Evolutionary conservation across 1,284 basidiomycete genomes (phyloP).

Genomic region (Boletellus dicymbophilus): DNA sequence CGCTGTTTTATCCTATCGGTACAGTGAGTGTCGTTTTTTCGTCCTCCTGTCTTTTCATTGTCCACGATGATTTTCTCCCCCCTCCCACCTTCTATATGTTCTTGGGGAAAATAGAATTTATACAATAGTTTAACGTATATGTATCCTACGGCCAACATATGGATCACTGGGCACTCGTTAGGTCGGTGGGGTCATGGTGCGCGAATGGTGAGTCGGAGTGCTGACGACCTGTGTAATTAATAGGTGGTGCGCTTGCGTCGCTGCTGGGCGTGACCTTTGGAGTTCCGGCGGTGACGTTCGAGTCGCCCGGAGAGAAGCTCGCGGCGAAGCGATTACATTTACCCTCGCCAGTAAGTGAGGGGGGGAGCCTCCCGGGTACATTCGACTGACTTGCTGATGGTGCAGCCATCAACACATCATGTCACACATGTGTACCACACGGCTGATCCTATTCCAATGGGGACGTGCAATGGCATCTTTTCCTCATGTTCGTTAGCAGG

Average conservation of each 20-base stretch:
- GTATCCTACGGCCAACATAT: slow-evolving; percentile 92
- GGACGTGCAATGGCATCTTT: slow-evolving; percentile 76
- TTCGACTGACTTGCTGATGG: background rate
- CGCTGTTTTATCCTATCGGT: slow-evolving; percentile 87
- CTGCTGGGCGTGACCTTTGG: slow-evolving; percentile 92
- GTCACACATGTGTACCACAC: slow-evolving; percentile 86
- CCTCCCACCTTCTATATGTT: no score
- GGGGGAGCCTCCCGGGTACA: no score
- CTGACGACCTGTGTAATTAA: background rate
- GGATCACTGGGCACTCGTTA: slow-evolving; percentile 89
- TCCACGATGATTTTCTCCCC: slow-evolving; percentile 1
- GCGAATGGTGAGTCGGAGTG: background rate
- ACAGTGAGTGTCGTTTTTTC: slow-evolving; percentile 52
- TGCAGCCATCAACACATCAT: slow-evolving; percentile 69
- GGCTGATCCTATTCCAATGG: slow-evolving; percentile 86
- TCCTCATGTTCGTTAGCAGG: slow-evolving; percentile 75
- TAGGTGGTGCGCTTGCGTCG: slow-evolving; percentile 84
- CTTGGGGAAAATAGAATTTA: slow-evolving; percentile 71
- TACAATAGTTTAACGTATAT: slow-evolving; percentile 94
- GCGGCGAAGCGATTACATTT: slow-evolving; percentile 88
- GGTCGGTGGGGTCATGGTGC: slow-evolving; percentile 22
- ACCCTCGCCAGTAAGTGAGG: slow-evolving; percentile 76
- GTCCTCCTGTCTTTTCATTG: background rate
- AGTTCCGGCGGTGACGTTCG: slow-evolving; percentile 87
- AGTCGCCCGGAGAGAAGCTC: slow-evolving; percentile 89